phyloP scores from a whole-genome alignment of 2,329 filamentous ascomycete genomes.

The Blumeria graminis region DNA sequence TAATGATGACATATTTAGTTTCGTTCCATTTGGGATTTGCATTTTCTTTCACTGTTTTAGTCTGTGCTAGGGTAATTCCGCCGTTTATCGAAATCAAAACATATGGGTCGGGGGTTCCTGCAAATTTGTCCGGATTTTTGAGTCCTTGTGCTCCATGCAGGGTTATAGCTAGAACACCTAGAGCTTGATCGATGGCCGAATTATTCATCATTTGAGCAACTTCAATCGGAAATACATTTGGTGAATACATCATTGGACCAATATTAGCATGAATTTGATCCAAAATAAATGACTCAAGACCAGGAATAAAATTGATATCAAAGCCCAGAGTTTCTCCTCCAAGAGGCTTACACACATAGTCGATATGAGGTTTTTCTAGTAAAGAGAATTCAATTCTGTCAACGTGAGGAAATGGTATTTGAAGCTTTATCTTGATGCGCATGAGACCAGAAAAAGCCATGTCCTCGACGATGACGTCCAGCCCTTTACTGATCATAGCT shows the following conservation, averaged over 20 bases:
- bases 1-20: constrained; percentile 86
- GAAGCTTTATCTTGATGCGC: constrained; percentile 92
- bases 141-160: constrained; percentile 77
- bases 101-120: constrained; percentile 80
- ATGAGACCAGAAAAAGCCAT: constrained; percentile 92
- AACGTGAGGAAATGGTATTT: constrained; percentile 85
- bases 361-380: constrained; percentile 59
- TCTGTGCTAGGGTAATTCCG: constrained; percentile 58
- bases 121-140: constrained; percentile 88
- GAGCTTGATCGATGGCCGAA: constrained; percentile 79
- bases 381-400: constrained; percentile 92
- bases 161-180: constrained; percentile 79
- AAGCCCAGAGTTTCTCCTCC: constrained; percentile 91
- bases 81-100: constrained; percentile 64
- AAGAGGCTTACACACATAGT: constrained; percentile 94
- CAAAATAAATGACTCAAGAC: constrained; percentile 76
- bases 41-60: constrained; percentile 69
- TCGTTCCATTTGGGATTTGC: constrained; percentile 86
- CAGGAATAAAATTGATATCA: constrained; percentile 97
- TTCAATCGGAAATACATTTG: constrained; percentile 94
- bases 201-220: constrained; percentile 96
- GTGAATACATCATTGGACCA: constrained; percentile 91
- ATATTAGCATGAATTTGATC: constrained; percentile 91
- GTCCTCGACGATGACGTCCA: constrained; percentile 94
- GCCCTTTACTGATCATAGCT: constrained; percentile 85